These are phyloP conservation scores for Pulveroboletus sp. DNA, from an alignment of 768 basidiomycete species.

Conservation along the genomic window DNA sequence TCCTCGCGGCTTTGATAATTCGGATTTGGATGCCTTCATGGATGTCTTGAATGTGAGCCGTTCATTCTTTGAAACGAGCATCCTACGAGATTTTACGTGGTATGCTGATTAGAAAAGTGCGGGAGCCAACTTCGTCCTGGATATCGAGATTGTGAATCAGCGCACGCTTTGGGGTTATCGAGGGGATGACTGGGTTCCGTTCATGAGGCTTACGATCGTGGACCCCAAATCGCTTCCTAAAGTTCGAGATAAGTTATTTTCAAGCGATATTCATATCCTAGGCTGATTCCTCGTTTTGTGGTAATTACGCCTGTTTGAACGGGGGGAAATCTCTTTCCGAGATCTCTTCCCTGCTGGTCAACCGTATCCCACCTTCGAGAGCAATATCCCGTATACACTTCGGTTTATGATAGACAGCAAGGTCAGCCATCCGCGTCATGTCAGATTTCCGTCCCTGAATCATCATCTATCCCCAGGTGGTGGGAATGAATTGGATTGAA, in stretches of 20 bases:
- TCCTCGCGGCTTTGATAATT: conserved; percentile 74
- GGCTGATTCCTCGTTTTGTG: conserved; percentile 14
- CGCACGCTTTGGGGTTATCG: conserved; percentile 84
- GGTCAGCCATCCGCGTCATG: conserved; percentile 37
- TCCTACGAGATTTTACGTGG: background rate
- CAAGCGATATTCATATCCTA: background rate
- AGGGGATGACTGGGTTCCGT: conserved; percentile 74
- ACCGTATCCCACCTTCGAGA: conserved; percentile 76
- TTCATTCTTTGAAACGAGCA: background rate
- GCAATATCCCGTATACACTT: conserved; percentile 86
- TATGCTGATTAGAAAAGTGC: conserved; percentile 17
- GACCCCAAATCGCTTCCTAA: conserved; percentile 79
- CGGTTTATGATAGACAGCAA: conserved; percentile 99
- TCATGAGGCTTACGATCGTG: conserved; percentile 77
- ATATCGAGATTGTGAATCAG: conserved; percentile 57
- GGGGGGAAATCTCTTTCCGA: conserved; percentile 65
- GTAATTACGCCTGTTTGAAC: conserved; percentile 62
- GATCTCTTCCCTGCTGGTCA: conserved; percentile 49
- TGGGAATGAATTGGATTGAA: conserved; percentile 99
- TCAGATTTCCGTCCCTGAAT: background rate
- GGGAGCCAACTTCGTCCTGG: conserved; percentile 40
- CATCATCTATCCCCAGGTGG: conserved; percentile 49
- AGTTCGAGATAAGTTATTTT: conserved; percentile 77
- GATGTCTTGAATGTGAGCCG: conserved; percentile 70
- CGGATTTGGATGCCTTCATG: conserved; percentile 63